phyloP scores from a whole-genome alignment of 177 flowering plant species.

The Telopea speciosissima region DNA sequence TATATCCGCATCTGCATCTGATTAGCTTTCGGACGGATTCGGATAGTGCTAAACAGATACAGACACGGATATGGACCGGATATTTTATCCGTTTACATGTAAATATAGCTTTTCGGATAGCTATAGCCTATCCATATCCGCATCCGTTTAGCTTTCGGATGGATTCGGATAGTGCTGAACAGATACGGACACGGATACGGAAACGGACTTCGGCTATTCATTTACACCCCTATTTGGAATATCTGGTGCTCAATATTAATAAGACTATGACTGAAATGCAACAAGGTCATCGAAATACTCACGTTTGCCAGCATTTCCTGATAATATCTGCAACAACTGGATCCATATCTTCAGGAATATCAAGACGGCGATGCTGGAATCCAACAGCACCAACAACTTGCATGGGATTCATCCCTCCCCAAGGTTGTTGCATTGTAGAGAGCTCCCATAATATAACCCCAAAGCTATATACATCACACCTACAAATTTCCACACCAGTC shows the following conservation, averaged over 20 bases:
- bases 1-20: too few relatives aligned
- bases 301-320: conserved; percentile 88
- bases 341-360: conserved; percentile 77
- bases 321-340: conserved; percentile 78
- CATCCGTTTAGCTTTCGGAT: too few relatives aligned
- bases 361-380: conserved; percentile 94
- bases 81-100: too few relatives aligned
- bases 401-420: conserved; percentile 99
- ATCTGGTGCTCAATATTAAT: background rate
- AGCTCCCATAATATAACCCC: conserved; percentile 96
- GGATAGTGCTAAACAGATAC: too few relatives aligned
- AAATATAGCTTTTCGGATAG: too few relatives aligned
- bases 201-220: too few relatives aligned
- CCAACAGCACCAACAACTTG: conserved; percentile 99
- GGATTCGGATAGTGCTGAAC: too few relatives aligned
- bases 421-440: conserved; percentile 83
- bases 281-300: conserved; percentile 29
- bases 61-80: too few relatives aligned
- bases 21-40: too few relatives aligned
- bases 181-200: too few relatives aligned
- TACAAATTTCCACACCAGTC: conserved; percentile 23
- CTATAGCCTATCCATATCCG: too few relatives aligned
- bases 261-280: background rate
- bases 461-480: conserved; percentile 90
- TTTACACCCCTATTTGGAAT: too few relatives aligned